Conservation (phyloP, 139 green algal species). For the Auxenochlorella pyrenoidosa region DNA sequence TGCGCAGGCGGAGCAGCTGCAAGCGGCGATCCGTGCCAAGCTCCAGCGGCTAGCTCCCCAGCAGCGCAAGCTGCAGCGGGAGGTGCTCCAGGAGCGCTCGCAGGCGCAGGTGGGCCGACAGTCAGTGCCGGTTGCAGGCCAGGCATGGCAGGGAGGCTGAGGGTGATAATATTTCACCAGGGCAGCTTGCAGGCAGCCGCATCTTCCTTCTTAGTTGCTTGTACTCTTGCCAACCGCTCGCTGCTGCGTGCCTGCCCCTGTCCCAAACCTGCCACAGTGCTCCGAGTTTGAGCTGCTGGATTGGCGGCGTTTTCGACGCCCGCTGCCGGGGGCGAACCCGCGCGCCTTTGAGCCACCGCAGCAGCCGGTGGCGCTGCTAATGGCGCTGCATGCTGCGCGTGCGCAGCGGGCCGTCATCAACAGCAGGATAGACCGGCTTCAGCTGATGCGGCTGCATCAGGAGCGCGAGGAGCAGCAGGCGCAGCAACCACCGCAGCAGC, state of each 20-base stretch:
- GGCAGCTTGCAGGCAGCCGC: too few species aligned
- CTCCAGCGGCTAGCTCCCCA: background rate
- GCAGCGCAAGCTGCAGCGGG: conserved; percentile 11
- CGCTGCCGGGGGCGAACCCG: conserved; percentile 11
- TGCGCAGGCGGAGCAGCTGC: conserved; percentile 1
- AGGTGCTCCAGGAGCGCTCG: conserved; percentile 10
- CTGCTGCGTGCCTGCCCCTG: background rate
- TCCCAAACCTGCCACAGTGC: background rate
- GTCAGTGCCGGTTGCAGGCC: too few species aligned
- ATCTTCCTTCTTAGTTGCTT: too few species aligned
- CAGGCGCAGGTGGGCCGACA: background rate
- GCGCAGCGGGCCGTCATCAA: background rate
- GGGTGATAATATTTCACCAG: too few species aligned
- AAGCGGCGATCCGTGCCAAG: conserved; percentile 1
- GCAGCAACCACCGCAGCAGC: background rate
- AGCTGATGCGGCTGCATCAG: background rate
- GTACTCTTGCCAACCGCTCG: too few species aligned
- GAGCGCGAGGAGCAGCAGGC: background rate
- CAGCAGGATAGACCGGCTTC: background rate
- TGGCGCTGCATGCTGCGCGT: background rate
- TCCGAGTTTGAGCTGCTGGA: background rate
- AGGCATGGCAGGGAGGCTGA: too few species aligned
- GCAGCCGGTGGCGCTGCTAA: conserved; percentile 10
- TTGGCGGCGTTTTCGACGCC: conserved; percentile 11
- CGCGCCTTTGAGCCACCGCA: conserved; percentile 24